These are phyloP conservation scores for Setaria italica DNA, from an alignment of 202 grass and related monocot genomes.

Conservation along the genomic window DNA sequence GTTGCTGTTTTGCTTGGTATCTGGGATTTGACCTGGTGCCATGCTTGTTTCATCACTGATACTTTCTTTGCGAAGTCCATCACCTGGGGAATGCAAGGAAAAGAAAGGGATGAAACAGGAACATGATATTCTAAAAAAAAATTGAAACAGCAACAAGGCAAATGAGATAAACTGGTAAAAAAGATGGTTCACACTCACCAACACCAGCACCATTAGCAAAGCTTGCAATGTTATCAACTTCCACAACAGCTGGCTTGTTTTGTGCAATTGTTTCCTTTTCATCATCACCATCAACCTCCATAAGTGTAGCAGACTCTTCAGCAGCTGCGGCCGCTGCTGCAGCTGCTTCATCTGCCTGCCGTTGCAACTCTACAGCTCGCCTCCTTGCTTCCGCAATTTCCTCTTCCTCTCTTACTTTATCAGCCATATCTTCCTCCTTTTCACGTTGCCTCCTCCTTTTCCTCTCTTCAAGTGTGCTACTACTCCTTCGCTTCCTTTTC, in stretches of 20 bases:
- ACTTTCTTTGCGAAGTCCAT: conserved; percentile 51
- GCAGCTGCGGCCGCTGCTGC: conserved; percentile 32
- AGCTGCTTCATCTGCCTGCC: conserved; percentile 60
- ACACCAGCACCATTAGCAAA: conserved; percentile 50
- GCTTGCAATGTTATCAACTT: conserved; percentile 43
- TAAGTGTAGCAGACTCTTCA: conserved; percentile 50
- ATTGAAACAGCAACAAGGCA: conserved; percentile 22
- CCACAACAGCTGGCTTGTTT: conserved; percentile 43
- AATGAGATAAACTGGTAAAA: background rate
- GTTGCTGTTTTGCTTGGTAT: conserved; percentile 73
- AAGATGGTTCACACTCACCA: conserved; percentile 51
- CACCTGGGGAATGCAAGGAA: conserved; percentile 48
- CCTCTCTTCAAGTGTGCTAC: conserved; percentile 62
- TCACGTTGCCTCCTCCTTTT: conserved; percentile 85
- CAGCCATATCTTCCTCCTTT: conserved; percentile 83
- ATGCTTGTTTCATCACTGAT: conserved; percentile 55
- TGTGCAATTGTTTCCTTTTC: conserved; percentile 61
- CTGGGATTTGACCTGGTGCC: conserved; percentile 37
- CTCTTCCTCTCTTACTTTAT: conserved; percentile 82
- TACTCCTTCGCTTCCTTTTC: conserved; percentile 79
- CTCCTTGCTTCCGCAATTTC: conserved; percentile 82
- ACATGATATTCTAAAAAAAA: conserved; percentile 12
- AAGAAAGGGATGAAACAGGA: conserved; percentile 34
- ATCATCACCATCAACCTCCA: conserved; percentile 66
- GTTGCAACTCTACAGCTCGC: conserved; percentile 71